phyloP scores from a whole-genome alignment of 805 yeast genomes.

The Schizosaccharomyces osmophilus region DNA sequence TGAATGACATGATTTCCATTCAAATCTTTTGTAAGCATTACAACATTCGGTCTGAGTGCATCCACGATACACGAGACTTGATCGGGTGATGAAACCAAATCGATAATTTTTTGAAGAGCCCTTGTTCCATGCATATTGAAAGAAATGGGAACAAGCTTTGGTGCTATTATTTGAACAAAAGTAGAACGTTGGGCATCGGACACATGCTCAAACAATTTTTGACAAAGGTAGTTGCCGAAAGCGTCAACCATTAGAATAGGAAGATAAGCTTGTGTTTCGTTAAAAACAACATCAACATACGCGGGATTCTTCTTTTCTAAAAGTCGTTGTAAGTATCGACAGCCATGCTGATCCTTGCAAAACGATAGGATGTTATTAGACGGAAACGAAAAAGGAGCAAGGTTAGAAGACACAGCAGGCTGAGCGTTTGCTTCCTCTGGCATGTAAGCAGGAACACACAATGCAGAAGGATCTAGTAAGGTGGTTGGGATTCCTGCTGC shows the following conservation, averaged over 20 bases:
- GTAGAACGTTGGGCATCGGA: constrained; percentile 41
- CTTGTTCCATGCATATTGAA: constrained; percentile 90
- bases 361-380: constrained; percentile 41
- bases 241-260: constrained; percentile 79
- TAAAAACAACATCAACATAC: constrained; percentile 32
- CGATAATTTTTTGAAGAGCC: constrained; percentile 79
- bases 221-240: constrained; percentile 84
- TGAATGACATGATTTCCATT: constrained; percentile 96
- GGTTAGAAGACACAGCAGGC: not conserved
- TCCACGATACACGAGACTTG: constrained; percentile 42
- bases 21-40: constrained; percentile 58
- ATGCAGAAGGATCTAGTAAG: not conserved
- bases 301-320: constrained; percentile 26
- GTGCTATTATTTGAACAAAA: constrained; percentile 46
- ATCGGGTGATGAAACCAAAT: constrained; percentile 43
- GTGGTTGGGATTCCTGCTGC: not conserved
- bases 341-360: constrained; percentile 92
- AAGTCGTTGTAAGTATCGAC: constrained; percentile 74
- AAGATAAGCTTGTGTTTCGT: constrained; percentile 52
- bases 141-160: constrained; percentile 56
- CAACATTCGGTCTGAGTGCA: constrained; percentile 45
- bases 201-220: constrained; percentile 64
- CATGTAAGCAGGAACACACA: not conserved
- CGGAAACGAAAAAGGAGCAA: not conserved
- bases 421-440: not conserved